Evolutionary conservation across 2,329 filamentous ascomycete species (phyloP), one percentile per base, ranked within the genome.

Genomic region (Beauveria rudraprayagi): DNA sequence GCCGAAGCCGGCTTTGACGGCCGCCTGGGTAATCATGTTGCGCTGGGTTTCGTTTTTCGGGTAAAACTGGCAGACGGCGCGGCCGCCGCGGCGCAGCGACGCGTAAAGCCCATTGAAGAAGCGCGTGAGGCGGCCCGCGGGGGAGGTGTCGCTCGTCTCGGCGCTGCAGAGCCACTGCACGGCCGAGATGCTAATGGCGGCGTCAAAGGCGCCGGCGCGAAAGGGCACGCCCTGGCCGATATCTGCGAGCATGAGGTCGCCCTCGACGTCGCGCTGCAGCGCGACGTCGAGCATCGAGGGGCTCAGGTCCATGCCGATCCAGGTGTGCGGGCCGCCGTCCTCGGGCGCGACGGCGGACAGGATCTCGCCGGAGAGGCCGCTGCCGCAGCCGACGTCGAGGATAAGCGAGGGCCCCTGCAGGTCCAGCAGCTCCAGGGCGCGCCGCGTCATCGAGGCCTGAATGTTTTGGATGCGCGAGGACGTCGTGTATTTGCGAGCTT

Each of bases 111-210:
- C 91, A 69, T 95, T 91, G 74, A 99, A 99, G 71, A 99, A 99
- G 50, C 93, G 81, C 5, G 84, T 83, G 28, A 99, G 75, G 6
- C 94, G 80, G 0, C 89, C 91, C 30, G 89, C 83, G 1, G 92
- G 89, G 1, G 84, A 90, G 0, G 94, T 92, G 55, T 95, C 91
- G 70, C 85, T 90, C 63, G 84, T 90, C 73, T 97, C 94, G 46
- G 93, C 94, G 73, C 96, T 97, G 75, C 94, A 99, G 34, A 99
- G 81, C 94, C 94, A 99, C 75, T 99, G 94, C n/a, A 99, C 89
- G 0, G 94, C 94, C 67, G 86, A 91, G 71, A 99, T 97, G 70
- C 87, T 92, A 68, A 99, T 92, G 24, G 94, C 94, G 0, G 93
- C 94, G 72, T 99, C 94, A 71, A 99, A 99, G 0, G 88, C 85